A percentile compares a stretch with the other conserved stretches of the same genome.
Conservation (phyloP, 306 rosid species). For the Vigna hirtella region DNA sequence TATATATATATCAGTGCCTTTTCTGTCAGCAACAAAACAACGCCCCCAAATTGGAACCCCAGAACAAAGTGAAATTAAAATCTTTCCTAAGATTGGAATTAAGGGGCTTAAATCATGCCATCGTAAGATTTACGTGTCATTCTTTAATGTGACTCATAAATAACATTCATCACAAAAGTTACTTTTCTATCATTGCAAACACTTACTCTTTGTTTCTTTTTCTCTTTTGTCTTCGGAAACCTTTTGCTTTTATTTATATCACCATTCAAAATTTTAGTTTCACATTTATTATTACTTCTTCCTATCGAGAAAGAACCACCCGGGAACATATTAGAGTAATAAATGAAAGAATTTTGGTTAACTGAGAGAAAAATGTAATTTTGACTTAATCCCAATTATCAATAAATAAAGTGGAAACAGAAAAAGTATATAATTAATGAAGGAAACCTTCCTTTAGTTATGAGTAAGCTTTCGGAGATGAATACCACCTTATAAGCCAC, state of each 20-base stretch:
- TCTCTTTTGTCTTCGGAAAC: too few relatives aligned
- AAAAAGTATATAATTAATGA: too few relatives aligned
- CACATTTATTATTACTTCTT: neutral
- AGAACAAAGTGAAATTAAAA: neutral
- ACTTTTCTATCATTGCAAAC: neutral
- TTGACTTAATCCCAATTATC: too few relatives aligned
- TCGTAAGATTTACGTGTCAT: slow-evolving; percentile 18
- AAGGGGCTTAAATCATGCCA: slow-evolving; percentile 17
- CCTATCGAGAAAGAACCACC: neutral
- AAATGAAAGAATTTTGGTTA: too few relatives aligned
- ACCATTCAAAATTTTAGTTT: too few relatives aligned
- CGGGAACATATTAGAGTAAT: too few relatives aligned
- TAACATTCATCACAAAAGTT: neutral
- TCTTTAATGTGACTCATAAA: neutral
- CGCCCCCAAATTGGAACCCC: neutral
- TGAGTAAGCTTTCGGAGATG: too few relatives aligned
- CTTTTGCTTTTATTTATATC: neutral
- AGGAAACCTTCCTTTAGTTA: too few relatives aligned
- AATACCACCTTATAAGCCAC: too few relatives aligned
- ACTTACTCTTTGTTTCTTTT: neutral
- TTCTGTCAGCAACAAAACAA: neutral
- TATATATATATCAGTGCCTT: too few relatives aligned
- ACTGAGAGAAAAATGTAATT: too few relatives aligned
- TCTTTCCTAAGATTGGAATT: slow-evolving; percentile 3
- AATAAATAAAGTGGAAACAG: too few relatives aligned